Percentiles rank a stretch among this genome's conserved stretches.
Conservation (phyloP, 2,329 filamentous ascomycete species). For the Coleophoma cylindrospora region DNA sequence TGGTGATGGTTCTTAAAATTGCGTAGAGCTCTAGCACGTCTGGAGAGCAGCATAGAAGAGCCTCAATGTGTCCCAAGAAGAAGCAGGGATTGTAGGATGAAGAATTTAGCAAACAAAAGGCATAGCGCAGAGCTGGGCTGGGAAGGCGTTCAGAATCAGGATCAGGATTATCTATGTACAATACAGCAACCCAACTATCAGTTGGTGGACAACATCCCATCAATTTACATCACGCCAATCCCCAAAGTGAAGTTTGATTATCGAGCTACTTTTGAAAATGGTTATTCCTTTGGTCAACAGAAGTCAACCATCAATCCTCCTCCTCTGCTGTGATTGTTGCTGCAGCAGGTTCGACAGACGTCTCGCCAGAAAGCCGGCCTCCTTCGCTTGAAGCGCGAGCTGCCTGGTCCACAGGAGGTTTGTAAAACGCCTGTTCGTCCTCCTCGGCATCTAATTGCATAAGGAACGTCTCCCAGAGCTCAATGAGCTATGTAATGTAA, state of each 20-base stretch:
- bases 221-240: not conserved
- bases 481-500: conserved; percentile 47
- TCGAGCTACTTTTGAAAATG: not conserved
- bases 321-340: conserved; percentile 17
- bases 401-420: conserved; percentile 51
- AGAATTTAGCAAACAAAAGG: conserved; percentile 2
- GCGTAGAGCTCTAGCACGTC: too few relatives aligned
- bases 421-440: conserved; percentile 66
- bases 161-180: conserved; percentile 25
- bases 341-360: conserved; percentile 10
- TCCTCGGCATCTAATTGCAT: conserved; percentile 95
- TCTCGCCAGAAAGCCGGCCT: conserved; percentile 33
- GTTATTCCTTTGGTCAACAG: not conserved
- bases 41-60: too few relatives aligned
- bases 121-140: not conserved
- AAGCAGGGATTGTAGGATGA: not conserved
- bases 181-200: conserved; percentile 8
- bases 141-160: conserved; percentile 6
- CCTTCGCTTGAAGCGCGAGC: conserved; percentile 44
- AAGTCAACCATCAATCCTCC: conserved; percentile 15
- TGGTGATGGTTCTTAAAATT: not conserved
- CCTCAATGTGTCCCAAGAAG: too few relatives aligned
- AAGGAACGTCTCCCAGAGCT: conserved; percentile 98
- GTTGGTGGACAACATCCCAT: not conserved
- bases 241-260: not conserved